Evolutionary conservation across 306 rosid species (phyloP).

Genomic region (Gleditsia sinensis): DNA sequence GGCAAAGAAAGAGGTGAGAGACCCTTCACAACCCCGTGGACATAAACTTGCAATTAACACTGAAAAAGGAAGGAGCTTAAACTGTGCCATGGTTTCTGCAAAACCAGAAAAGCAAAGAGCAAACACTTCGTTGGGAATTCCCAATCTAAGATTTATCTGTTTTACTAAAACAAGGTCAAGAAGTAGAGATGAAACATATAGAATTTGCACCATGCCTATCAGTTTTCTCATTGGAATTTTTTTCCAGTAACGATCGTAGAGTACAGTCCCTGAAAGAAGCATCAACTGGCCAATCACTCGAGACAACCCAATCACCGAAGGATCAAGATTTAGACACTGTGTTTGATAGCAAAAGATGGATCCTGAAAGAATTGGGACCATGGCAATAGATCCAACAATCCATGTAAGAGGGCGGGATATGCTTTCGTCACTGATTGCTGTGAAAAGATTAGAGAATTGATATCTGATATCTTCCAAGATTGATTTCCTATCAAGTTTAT

Average conservation of each 20-base stretch:
- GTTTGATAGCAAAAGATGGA: constrained; percentile 89
- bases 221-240: constrained; percentile 62
- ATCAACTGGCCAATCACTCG: constrained; percentile 73
- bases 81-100: constrained; percentile 77
- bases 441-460: constrained; percentile 55
- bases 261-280: constrained; percentile 72
- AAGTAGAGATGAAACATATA: constrained; percentile 71
- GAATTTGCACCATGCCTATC: constrained; percentile 57
- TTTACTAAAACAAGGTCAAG: constrained; percentile 74
- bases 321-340: constrained; percentile 71
- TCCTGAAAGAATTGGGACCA: constrained; percentile 81
- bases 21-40: constrained; percentile 90
- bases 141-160: constrained; percentile 64
- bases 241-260: constrained; percentile 67
- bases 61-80: constrained; percentile 81
- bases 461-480: constrained; percentile 51
- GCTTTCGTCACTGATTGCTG: constrained; percentile 51
- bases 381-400: constrained; percentile 74
- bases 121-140: constrained; percentile 69
- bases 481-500: constrained; percentile 37
- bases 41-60: constrained; percentile 67
- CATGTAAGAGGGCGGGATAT: constrained; percentile 64
- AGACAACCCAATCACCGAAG: constrained; percentile 73
- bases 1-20: constrained; percentile 83
- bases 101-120: constrained; percentile 77